Base-by-base conservation (phyloP, 176 grass and related monocot genomes). In the Phoenix dactylifera region DNA sequence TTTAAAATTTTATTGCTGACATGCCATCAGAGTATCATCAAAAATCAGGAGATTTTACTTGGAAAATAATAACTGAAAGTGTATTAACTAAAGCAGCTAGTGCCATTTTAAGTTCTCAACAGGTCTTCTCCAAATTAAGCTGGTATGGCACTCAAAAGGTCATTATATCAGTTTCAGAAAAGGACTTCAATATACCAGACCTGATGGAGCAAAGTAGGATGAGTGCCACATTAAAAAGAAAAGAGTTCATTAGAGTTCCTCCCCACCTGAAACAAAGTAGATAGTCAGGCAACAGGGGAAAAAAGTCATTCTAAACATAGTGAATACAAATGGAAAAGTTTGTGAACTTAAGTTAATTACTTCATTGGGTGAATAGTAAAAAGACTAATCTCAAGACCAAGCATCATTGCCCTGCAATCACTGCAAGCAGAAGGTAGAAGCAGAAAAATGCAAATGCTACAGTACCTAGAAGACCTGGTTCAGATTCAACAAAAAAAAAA, bases 301-400 rank as follows among this genome's bases (percentile, higher is more conserved):
- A 52, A n/a, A 68, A 10, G 35, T 44, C 35, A 44, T 12, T 44
- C 35, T 44, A 44, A 44, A 12, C 32, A 15, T 23, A 63, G 39
- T 26, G 24, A 57, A 44, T 44, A 12, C 35, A 44, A 44, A 12
- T 44, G 35, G 35, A 14, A 14, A 44, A 10, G 35, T 44, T 12
- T 44, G 12, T 4, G 52, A 10, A 83, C 59, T 9, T 4, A 4
- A 62, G 52, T 52, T 49, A 57, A 64, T 74, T 99, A 99, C 94
- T 99, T 99, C 94, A 99, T 99, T 16, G 94, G 94, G 76, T 99
- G 94, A 74, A 99, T 93, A 51, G 88, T 99, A 54, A 99, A 65
- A 99, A 99, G 74, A 99, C 94, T 67, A 99, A 72, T 83, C 93
- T 99, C 66, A 99, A 99, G 68, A 25, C 94, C 94, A 68, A 99